These are phyloP conservation scores for Vigna reflexopilosa DNA, from an alignment of 306 rosid genomes.

Conservation along the genomic window DNA sequence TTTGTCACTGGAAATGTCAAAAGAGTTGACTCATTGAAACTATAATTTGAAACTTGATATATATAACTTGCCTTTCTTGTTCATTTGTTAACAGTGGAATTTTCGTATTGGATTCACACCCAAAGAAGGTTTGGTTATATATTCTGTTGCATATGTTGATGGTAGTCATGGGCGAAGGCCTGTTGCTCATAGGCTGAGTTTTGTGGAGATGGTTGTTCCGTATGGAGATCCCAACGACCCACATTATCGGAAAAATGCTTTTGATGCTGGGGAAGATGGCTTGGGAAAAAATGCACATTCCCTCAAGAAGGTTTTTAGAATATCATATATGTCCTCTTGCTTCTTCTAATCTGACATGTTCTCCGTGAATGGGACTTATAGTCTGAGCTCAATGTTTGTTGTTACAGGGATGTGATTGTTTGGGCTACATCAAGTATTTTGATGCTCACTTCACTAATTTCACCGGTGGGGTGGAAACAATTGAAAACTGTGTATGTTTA, in stretches of 20 bases:
- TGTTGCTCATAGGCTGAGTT: conserved; percentile 87
- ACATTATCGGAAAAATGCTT: conserved; percentile 93
- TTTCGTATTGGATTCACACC: conserved; percentile 92
- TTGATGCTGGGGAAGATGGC: conserved; percentile 97
- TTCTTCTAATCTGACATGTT: conserved; percentile 22
- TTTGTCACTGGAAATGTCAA: conserved; percentile 6
- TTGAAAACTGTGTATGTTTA: conserved; percentile 87
- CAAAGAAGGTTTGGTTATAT: conserved; percentile 86
- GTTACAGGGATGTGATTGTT: conserved; percentile 87
- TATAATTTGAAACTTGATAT: conserved; percentile 17
- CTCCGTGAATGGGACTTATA: conserved; percentile 14
- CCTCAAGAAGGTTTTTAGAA: conserved; percentile 72
- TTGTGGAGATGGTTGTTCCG: conserved; percentile 97
- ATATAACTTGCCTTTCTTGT: conserved; percentile 33
- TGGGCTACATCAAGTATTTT: conserved; percentile 90
- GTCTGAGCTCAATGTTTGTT: conserved; percentile 46
- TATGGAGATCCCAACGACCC: conserved; percentile 96
- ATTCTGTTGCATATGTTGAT: conserved; percentile 90
- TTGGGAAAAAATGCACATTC: conserved; percentile 95
- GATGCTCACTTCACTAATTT: conserved; percentile 93
- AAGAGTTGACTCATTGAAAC: conserved; percentile 8
- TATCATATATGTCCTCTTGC: conserved; percentile 22
- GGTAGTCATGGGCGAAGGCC: conserved; percentile 92
- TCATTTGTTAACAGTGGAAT: conserved; percentile 74
- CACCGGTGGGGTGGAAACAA: conserved; percentile 91